Evolutionary conservation across 441 rosid species (phyloP).

Genomic region (Theobroma grandiflorum): DNA sequence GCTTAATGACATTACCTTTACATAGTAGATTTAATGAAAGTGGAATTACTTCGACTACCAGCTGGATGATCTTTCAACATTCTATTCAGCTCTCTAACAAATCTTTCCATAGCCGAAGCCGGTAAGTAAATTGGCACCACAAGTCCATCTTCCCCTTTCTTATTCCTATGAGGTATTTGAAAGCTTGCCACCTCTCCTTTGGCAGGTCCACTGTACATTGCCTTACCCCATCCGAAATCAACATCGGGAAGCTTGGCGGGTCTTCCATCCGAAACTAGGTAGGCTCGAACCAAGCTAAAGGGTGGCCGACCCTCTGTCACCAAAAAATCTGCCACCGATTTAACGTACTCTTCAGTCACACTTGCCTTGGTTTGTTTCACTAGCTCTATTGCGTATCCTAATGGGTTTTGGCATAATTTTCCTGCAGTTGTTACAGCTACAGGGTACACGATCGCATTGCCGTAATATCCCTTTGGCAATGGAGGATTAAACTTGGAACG

Average conservation of each 20-base stretch:
- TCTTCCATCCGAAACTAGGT: slow-evolving; percentile 28
- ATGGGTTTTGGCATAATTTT: slow-evolving; percentile 33
- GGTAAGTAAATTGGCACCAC: slow-evolving; percentile 31
- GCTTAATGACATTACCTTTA: too few relatives aligned
- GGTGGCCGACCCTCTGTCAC: slow-evolving; percentile 28
- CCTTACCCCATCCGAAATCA: slow-evolving; percentile 45
- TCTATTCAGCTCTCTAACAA: slow-evolving; percentile 26
- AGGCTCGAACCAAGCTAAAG: neutral
- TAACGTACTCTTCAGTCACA: slow-evolving; percentile 42
- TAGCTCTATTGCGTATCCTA: too few relatives aligned
- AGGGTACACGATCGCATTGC: slow-evolving; percentile 44
- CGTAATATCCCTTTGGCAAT: slow-evolving; percentile 44
- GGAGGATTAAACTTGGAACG: slow-evolving; percentile 40
- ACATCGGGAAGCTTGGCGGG: slow-evolving; percentile 24
- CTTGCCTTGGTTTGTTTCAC: slow-evolving; percentile 29
- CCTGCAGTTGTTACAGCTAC: slow-evolving; percentile 37
- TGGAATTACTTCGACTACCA: too few relatives aligned
- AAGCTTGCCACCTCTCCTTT: slow-evolving; percentile 35
- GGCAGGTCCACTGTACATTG: slow-evolving; percentile 35
- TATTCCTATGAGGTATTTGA: slow-evolving; percentile 29
- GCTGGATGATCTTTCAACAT: too few relatives aligned
- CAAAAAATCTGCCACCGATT: slow-evolving; percentile 34
- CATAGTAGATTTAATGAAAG: too few relatives aligned
- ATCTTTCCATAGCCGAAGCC: slow-evolving; percentile 45
- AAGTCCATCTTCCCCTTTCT: slow-evolving; percentile 38